Conservation (phyloP, 1,284 basidiomycete genomes). For the Serendipita sp. region DNA sequence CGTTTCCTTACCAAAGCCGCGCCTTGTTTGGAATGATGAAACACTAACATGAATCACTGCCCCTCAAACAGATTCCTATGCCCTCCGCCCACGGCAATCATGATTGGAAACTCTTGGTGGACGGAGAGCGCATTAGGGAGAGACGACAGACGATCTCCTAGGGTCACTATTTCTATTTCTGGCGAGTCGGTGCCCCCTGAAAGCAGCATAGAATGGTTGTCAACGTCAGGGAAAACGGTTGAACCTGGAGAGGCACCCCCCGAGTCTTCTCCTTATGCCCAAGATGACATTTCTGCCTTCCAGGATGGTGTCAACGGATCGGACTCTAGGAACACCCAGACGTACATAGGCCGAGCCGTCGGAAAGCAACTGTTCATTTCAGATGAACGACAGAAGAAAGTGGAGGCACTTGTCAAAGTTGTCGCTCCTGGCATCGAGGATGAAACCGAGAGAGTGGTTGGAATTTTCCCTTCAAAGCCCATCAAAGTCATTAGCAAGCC, state of each 20-base stretch:
- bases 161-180: conserved; percentile 74
- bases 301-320: background rate
- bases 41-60: background rate
- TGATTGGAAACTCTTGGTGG: conserved; percentile 96
- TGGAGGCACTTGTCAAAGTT: conserved; percentile 81
- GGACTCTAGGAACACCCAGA: conserved; percentile 18
- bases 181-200: conserved; percentile 75
- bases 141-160: conserved; percentile 56
- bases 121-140: conserved; percentile 37
- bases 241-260: conserved; percentile 67
- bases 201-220: conserved; percentile 73
- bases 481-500: conserved; percentile 97
- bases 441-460: conserved; percentile 66
- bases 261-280: conserved; percentile 23
- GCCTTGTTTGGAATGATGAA: background rate
- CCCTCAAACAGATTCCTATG: conserved; percentile 60
- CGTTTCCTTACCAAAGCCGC: background rate
- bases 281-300: conserved; percentile 1
- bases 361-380: conserved; percentile 86
- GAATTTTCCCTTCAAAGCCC: conserved; percentile 74
- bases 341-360: conserved; percentile 74
- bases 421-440: conserved; percentile 67
- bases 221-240: conserved; percentile 66
- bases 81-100: conserved; percentile 86
- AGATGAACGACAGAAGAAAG: conserved; percentile 83